phyloP scores from a whole-genome alignment of 371 early-diverging fungal genomes.

The Syncephalastrum monosporum region DNA sequence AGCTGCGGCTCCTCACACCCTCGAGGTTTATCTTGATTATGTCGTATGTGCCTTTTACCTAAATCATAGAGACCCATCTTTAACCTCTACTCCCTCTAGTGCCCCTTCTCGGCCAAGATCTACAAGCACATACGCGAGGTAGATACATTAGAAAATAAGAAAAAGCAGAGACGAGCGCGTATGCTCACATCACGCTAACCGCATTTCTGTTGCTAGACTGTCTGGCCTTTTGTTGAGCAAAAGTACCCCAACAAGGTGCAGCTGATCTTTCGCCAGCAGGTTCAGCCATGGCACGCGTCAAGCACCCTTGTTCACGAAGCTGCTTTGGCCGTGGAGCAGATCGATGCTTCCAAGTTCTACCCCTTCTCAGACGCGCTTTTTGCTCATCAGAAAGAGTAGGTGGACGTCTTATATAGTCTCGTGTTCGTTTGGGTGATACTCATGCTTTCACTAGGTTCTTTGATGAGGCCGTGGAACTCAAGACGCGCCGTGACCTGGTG shows the following conservation, averaged over 20 bases:
- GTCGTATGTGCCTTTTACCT: slow-evolving; percentile 34
- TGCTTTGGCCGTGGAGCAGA: slow-evolving; percentile 73
- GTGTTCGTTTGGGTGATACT: neutral
- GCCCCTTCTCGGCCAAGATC: slow-evolving; percentile 63
- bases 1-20: slow-evolving; percentile 46
- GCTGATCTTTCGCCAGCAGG: slow-evolving; percentile 75
- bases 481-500: slow-evolving; percentile 50
- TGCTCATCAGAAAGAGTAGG: slow-evolving; percentile 57
- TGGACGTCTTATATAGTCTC: too few species aligned
- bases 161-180: too few species aligned
- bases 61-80: too few species aligned
- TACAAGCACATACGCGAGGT: slow-evolving; percentile 55
- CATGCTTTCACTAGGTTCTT: slow-evolving; percentile 44
- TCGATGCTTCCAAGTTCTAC: slow-evolving; percentile 59
- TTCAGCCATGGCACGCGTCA: slow-evolving; percentile 85
- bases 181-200: too few species aligned
- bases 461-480: slow-evolving; percentile 64
- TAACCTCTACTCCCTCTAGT: slow-evolving; percentile 25
- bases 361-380: slow-evolving; percentile 59
- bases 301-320: slow-evolving; percentile 79
- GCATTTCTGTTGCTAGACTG: slow-evolving; percentile 26
- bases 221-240: slow-evolving; percentile 58
- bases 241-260: slow-evolving; percentile 54
- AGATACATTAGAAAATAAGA: neutral
- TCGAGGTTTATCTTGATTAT: slow-evolving; percentile 70